Conservation (phyloP, 257 asterid species). For the Capsicum rhomboideum region DNA sequence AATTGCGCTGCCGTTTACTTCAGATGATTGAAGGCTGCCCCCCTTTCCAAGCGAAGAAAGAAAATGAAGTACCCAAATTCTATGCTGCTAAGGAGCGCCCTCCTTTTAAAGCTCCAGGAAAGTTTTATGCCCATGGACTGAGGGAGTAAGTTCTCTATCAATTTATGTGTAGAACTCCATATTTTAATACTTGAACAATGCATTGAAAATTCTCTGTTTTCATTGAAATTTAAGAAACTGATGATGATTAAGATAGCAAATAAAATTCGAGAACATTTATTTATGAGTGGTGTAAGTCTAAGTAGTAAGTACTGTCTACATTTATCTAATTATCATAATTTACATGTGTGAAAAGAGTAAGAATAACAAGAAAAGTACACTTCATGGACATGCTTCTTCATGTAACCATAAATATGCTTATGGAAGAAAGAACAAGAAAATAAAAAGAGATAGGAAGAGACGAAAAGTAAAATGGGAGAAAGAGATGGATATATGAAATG, state of each 20-base stretch:
- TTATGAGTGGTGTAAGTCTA: not conserved
- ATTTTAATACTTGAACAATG: not conserved
- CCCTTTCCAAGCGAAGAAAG: conserved; percentile 58
- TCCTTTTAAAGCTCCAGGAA: conserved; percentile 63
- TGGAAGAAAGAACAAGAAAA: not conserved
- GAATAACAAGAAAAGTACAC: not conserved
- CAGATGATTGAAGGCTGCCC: conserved; percentile 91
- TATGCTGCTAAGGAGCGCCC: conserved; percentile 71
- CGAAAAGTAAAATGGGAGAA: not conserved
- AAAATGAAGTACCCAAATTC: conserved; percentile 47
- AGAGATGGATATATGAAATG: not conserved
- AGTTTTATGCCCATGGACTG: conserved; percentile 73
- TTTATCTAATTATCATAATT: not conserved
- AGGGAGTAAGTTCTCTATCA: conserved; percentile 47
- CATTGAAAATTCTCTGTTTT: not conserved
- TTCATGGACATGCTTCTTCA: not conserved
- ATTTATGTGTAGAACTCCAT: not conserved
- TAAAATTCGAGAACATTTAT: not conserved
- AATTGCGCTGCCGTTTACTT: conserved; percentile 13
- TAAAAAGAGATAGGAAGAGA: not conserved
- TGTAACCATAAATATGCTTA: not conserved
- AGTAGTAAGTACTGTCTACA: not conserved
- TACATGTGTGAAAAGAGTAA: not conserved
- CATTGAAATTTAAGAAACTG: not conserved
- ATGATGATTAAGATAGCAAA: not conserved